These are phyloP conservation scores for Linnemannia exigua DNA, from an alignment of 192 early-diverging fungal species.

Conservation along the genomic window DNA sequence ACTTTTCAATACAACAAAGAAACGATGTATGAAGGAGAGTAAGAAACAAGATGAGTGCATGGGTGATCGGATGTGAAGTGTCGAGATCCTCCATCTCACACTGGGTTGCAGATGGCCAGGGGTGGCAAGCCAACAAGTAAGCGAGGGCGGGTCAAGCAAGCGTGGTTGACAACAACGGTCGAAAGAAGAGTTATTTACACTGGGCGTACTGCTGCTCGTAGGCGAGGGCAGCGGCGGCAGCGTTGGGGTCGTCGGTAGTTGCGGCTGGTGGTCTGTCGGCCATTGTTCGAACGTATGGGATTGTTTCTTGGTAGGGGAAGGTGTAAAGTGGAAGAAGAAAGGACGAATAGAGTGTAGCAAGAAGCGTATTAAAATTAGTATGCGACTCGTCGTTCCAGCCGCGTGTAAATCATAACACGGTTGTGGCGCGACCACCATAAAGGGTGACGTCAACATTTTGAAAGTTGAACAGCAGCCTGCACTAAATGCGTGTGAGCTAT, in stretches of 20 bases:
- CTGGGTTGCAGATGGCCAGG: background rate
- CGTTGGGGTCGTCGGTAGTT: constrained; percentile 30
- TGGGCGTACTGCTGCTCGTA: constrained; percentile 54
- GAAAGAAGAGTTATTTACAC: constrained; percentile 27
- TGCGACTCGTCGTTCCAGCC: background rate
- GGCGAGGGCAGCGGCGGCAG: constrained; percentile 28
- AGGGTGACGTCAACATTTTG: constrained; percentile 19
- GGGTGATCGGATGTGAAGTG: background rate
- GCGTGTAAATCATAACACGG: background rate
- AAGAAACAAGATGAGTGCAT: background rate
- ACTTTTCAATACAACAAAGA: background rate
- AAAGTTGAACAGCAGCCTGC: background rate
- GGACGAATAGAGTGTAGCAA: background rate
- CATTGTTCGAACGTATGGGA: constrained; percentile 12
- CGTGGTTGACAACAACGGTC: background rate
- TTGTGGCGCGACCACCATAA: background rate
- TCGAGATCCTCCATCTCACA: background rate
- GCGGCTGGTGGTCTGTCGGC: constrained; percentile 36
- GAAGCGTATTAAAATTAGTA: too few relatives aligned
- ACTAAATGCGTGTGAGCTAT: background rate
- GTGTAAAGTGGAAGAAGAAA: background rate
- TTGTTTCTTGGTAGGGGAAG: background rate
- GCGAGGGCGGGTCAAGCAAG: background rate
- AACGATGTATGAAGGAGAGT: background rate
- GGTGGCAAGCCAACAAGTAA: background rate